Evolutionary conservation across 2,329 filamentous ascomycete species (phyloP).

Genomic region (Thelonectria olida): DNA sequence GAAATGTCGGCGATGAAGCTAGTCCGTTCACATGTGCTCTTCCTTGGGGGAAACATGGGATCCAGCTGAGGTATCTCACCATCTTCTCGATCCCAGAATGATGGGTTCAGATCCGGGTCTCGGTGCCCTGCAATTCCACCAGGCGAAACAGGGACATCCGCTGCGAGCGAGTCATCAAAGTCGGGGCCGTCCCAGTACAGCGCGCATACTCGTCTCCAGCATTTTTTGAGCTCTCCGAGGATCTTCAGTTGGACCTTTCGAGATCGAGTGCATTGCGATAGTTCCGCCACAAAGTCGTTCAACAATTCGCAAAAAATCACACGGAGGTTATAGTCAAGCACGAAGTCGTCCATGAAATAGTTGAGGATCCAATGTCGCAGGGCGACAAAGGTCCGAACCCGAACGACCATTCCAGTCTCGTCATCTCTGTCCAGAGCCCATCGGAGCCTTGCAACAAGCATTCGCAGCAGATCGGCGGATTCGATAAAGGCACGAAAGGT

Average conservation of each 20-base stretch:
- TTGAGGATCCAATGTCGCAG: slow-evolving; percentile 97
- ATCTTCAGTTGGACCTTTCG: slow-evolving; percentile 79
- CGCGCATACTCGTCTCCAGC: slow-evolving; percentile 91
- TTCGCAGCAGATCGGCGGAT: slow-evolving; percentile 77
- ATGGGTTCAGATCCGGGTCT: slow-evolving; percentile 63
- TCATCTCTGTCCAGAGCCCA: slow-evolving; percentile 87
- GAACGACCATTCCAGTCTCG: slow-evolving; percentile 90
- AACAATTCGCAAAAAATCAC: slow-evolving; percentile 82
- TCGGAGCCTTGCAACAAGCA: slow-evolving; percentile 83
- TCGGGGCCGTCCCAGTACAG: slow-evolving; percentile 86
- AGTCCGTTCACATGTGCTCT: slow-evolving; percentile 34
- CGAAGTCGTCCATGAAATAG: slow-evolving; percentile 96
- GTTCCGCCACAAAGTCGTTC: slow-evolving; percentile 71
- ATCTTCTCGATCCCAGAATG: slow-evolving; percentile 60
- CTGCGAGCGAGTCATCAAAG: slow-evolving; percentile 67
- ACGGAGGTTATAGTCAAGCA: slow-evolving; percentile 77
- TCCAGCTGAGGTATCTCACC: slow-evolving; percentile 56
- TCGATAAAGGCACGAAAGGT: slow-evolving; percentile 91
- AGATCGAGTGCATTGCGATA: slow-evolving; percentile 54
- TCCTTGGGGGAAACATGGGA: slow-evolving; percentile 46
- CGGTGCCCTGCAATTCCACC: slow-evolving; percentile 76
- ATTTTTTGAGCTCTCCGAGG: slow-evolving; percentile 92
- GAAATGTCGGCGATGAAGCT: slow-evolving; percentile 60
- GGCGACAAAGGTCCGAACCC: slow-evolving; percentile 94
- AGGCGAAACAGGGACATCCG: slow-evolving; percentile 75